Percentiles rank a stretch among this genome's conserved stretches.
Conservation (phyloP, 1,284 basidiomycete genomes). For the Cystobasidiaceae sp. region DNA sequence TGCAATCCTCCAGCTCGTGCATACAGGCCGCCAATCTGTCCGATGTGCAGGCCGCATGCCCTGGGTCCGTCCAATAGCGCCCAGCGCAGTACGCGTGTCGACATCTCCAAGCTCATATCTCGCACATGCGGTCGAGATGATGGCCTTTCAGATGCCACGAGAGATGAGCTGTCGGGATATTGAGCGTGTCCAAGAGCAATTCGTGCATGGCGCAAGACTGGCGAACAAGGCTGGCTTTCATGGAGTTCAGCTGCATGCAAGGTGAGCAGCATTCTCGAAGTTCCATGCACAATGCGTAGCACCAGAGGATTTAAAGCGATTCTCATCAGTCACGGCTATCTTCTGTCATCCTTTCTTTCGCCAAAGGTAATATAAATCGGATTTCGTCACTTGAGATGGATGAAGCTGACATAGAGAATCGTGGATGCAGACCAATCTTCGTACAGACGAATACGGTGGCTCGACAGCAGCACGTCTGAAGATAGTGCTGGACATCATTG, state of each 20-base stretch:
- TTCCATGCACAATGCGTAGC: background rate
- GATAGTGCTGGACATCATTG: slow-evolving; percentile 62
- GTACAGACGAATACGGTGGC: slow-evolving; percentile 60
- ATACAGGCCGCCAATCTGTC: slow-evolving; percentile 78
- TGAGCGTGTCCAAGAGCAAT: slow-evolving; percentile 58
- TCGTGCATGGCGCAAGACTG: slow-evolving; percentile 64
- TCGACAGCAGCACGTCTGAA: slow-evolving; percentile 46
- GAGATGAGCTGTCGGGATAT: slow-evolving; percentile 62
- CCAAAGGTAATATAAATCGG: slow-evolving; percentile 55
- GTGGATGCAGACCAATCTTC: slow-evolving; percentile 60
- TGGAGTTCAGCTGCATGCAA: slow-evolving; percentile 72
- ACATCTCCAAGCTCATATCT: slow-evolving; percentile 49
- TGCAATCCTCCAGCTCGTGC: slow-evolving; percentile 69
- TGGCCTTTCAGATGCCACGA: slow-evolving; percentile 61
- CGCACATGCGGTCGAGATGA: slow-evolving; percentile 52
- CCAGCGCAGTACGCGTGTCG: slow-evolving; percentile 60
- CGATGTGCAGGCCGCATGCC: slow-evolving; percentile 62
- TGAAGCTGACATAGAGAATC: slow-evolving; percentile 2
- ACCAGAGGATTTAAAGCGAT: background rate
- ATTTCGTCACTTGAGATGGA: background rate
- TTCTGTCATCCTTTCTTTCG: slow-evolving; percentile 78
- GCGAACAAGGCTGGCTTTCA: slow-evolving; percentile 74
- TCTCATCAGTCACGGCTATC: slow-evolving; percentile 53
- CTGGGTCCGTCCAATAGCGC: slow-evolving; percentile 62
- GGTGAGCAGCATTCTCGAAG: background rate